Base-by-base conservation (phyloP, 192 early-diverging fungal species). In the Backusella macrospora region DNA sequence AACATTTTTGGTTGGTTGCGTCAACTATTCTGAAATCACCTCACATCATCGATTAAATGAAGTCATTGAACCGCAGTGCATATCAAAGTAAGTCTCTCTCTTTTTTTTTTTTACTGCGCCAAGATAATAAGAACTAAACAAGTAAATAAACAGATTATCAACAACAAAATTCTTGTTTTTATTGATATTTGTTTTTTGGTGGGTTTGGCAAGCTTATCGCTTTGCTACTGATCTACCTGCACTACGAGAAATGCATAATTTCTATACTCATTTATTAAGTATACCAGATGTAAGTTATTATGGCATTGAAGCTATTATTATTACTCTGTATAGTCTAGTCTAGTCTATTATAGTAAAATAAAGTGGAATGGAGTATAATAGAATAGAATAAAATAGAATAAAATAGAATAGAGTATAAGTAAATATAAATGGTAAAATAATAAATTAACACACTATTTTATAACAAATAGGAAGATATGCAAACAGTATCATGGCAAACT, bases 1-100 rank as follows among this genome's bases (percentile, higher is more conserved):
- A 26, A 93, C 91, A 0, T 99, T 99, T 82, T 83, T 98, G 16
- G 81, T 93, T 71, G 89, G 91, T 18, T 99, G 98, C 83, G 87
- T 99, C 39, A 92, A 99, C 81, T 94, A 97, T 77, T 86, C 92
- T 13, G 84, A 87, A 55, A 84, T 98, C n/a, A 85, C 88, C 13
- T 78, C 84, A 52, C 87, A 89, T 45, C 86, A 91, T 70, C 83
- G 80, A 48, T 82, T 99, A 49, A 81, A 85, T 0, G 90, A 95
- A 16, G 92, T 98, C 0, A 83, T 99, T 29, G 76, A 91, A 23
- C 89, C 91, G 16, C 87, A 95, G 64, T 98, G 97, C 75, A 62
- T 93, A 10, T 71, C 74, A 21, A 83, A 73, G 92, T 90, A 90
- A 74, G 80, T 73, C 26, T 59, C 47, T 43, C 16, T 23, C 63